Percentiles rank a stretch among this genome's conserved stretches.
These are phyloP conservation scores for Tetracladium maxilliforme DNA, from an alignment of 2,329 filamentous ascomycete species.

Conservation along the genomic window DNA sequence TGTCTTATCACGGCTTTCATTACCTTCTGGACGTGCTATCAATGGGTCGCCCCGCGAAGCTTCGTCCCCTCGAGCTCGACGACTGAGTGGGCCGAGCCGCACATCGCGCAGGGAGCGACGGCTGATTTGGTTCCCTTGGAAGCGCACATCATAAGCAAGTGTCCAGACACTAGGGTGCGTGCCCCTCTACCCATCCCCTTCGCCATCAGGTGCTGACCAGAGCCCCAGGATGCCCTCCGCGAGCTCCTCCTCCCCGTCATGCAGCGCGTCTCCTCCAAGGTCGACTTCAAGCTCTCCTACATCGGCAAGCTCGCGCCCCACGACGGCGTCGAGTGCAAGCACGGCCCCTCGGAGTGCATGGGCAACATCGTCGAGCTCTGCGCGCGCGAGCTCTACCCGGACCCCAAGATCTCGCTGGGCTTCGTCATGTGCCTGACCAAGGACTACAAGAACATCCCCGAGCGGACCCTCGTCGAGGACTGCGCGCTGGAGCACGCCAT, in stretches of 20 bases:
- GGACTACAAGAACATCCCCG: conserved; percentile 65
- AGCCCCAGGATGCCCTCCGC: conserved; percentile 54
- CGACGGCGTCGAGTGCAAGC: conserved; percentile 75
- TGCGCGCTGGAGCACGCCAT: conserved; percentile 88
- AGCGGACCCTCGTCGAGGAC: conserved; percentile 63
- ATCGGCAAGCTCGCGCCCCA: conserved; percentile 71
- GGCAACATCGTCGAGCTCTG: conserved; percentile 93
- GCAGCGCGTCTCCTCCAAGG: conserved; percentile 66
- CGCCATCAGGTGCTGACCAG: conserved; percentile 2
- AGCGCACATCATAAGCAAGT: conserved; percentile 95
- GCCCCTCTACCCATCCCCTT: background rate
- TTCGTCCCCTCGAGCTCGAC: no score
- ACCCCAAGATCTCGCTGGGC: conserved; percentile 77
- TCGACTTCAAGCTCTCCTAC: conserved; percentile 82
- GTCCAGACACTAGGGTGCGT: conserved; percentile 64
- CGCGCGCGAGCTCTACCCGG: conserved; percentile 66
- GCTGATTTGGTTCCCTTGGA: conserved; percentile 56
- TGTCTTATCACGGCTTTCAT: no score
- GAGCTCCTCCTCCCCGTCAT: conserved; percentile 75
- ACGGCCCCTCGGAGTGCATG: conserved; percentile 81
- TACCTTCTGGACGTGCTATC: no score
- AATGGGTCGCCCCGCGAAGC: no score
- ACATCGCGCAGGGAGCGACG: background rate
- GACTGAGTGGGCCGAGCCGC: background rate
- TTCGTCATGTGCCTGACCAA: conserved; percentile 83